A percentile compares a stretch with the other conserved stretches of the same genome.
Conservation (phyloP, 495 filamentous ascomycete genomes). For the Penicillium paxilli region DNA sequence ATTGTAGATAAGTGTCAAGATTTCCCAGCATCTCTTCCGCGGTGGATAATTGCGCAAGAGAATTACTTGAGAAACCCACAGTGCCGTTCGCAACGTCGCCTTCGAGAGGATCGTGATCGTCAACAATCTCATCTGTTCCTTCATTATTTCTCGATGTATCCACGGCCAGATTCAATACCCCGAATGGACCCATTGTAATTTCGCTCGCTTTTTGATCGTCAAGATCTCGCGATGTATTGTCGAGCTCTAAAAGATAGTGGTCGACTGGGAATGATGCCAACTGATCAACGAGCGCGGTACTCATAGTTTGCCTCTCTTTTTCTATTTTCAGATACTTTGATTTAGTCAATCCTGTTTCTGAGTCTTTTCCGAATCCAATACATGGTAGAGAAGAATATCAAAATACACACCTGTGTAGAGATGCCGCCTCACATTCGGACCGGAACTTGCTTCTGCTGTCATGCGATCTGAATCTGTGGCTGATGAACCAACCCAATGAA, state of each 20-base stretch:
- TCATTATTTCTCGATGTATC: not conserved
- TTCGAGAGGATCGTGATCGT: not conserved
- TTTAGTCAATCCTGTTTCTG: too few species aligned
- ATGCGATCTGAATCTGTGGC: not conserved
- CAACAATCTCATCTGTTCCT: not conserved
- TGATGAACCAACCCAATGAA: conserved; percentile 27
- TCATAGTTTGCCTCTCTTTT: conserved; percentile 33
- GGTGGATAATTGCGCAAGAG: not conserved
- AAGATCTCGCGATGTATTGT: conserved; percentile 23
- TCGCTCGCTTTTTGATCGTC: conserved; percentile 16
- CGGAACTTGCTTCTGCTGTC: conserved; percentile 2
- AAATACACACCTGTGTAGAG: conserved; percentile 30
- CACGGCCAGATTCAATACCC: conserved; percentile 22
- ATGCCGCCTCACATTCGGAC: conserved; percentile 26
- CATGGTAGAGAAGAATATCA: not conserved
- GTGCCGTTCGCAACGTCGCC: not conserved
- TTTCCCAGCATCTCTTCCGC: not conserved
- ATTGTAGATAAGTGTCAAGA: conserved; percentile 34
- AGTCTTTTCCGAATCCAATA: not conserved
- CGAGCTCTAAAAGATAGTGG: conserved; percentile 32
- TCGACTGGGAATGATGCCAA: conserved; percentile 31
- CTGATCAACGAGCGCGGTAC: conserved; percentile 19
- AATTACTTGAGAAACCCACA: not conserved
- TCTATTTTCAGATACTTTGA: conserved; percentile 9
- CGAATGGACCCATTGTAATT: conserved; percentile 33